Percentiles rank a stretch among this genome's conserved stretches.
phyloP scores from a whole-genome alignment of 768 basidiomycete species.

The Auricularia sp. region DNA sequence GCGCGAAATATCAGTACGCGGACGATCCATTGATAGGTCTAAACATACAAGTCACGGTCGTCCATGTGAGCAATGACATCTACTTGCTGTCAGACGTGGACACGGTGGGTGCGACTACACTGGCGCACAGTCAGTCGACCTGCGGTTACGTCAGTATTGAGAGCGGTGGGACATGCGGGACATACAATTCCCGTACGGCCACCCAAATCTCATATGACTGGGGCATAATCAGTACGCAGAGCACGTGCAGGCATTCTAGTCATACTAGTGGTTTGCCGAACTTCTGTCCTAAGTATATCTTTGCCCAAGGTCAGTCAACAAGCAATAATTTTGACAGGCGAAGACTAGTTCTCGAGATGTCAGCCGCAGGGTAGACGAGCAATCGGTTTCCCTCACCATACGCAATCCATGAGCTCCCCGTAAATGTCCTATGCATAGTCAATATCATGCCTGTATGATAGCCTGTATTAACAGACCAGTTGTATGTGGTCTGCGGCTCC shows the following conservation, averaged over 20 bases:
- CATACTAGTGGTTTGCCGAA: slow-evolving; percentile 68
- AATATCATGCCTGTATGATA: no score
- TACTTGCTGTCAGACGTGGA: slow-evolving; percentile 16
- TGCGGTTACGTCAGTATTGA: slow-evolving; percentile 15
- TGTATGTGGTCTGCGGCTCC: slow-evolving; percentile 93
- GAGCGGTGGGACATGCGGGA: slow-evolving; percentile 3
- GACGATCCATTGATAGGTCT: neutral
- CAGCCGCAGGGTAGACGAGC: no score
- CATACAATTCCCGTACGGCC: slow-evolving; percentile 39
- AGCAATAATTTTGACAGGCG: no score
- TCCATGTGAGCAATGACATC: slow-evolving; percentile 65
- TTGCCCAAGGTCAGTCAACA: neutral
- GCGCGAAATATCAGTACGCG: slow-evolving; percentile 1
- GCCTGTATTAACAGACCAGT: slow-evolving; percentile 37
- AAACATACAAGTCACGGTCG: slow-evolving; percentile 66
- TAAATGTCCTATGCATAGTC: slow-evolving; percentile 70
- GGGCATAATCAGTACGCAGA: slow-evolving; percentile 3
- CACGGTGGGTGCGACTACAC: neutral
- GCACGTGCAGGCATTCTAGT: slow-evolving; percentile 5
- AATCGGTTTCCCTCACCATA: slow-evolving; percentile 1
- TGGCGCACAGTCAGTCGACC: slow-evolving; percentile 71
- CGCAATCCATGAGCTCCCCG: slow-evolving; percentile 49
- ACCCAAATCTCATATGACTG: slow-evolving; percentile 53
- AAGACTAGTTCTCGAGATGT: no score
- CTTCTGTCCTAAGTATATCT: slow-evolving; percentile 93